A percentile compares a stretch with the other conserved stretches of the same genome.
phyloP scores from a whole-genome alignment of 345 rosid genomes.

The Sonneratia caseolaris region DNA sequence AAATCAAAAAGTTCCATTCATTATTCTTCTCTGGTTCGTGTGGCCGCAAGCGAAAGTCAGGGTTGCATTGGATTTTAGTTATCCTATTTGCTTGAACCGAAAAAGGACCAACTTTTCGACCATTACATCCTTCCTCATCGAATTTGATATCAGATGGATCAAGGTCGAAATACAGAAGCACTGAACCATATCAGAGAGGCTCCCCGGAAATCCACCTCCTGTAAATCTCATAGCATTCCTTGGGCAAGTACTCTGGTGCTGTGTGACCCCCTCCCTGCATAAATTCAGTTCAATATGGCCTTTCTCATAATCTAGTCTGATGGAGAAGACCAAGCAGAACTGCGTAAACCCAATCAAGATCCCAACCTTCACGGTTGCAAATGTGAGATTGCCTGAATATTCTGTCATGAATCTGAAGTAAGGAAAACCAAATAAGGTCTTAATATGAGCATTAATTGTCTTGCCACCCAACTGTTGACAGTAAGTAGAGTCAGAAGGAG shows the following conservation, averaged over 20 bases:
- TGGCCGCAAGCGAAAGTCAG: background rate
- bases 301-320: background rate
- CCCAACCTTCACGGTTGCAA: constrained; percentile 26
- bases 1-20: too few relatives aligned
- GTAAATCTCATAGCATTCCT: constrained; percentile 23
- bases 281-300: background rate
- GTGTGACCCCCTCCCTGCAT: constrained; percentile 26
- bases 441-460: background rate
- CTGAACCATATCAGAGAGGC: constrained; percentile 1
- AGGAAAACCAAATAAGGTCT: background rate
- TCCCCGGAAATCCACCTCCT: constrained; percentile 16
- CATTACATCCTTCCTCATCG: too few relatives aligned
- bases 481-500: background rate
- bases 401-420: constrained; percentile 11
- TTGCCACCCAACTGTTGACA: background rate
- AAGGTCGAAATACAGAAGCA: background rate
- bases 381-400: constrained; percentile 13
- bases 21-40: background rate
- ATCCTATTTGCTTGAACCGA: background rate
- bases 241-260: constrained; percentile 18
- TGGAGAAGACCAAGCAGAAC: background rate
- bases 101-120: background rate
- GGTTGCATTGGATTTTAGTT: background rate
- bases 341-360: background rate
- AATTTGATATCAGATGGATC: background rate